Base-by-base conservation (phyloP, 208 protist genomes). In the Polymyxa betae region DNA sequence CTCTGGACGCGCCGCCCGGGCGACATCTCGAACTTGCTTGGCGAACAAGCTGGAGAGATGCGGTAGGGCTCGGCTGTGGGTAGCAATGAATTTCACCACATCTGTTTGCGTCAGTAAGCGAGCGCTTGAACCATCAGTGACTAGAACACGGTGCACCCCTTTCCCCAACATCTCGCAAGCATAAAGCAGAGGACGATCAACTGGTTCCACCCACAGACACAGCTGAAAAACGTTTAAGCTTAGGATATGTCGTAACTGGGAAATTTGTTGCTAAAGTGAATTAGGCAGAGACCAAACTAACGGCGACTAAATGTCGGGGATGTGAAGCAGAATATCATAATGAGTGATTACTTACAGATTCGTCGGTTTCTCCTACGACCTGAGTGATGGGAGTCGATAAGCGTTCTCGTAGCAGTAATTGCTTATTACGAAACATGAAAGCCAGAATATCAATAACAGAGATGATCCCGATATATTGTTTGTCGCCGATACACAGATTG, bases 401-500 rank as follows among this genome's bases (percentile, higher is more conserved):
- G 5, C 35, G 35, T 5, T 5, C n/a, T n/a, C 10, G 5, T 5
- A 82, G 12, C 10, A n/a, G n/a, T 12, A 20, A n/a, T 38, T 35
- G 10, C n/a, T 35, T 5, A 43, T 82, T 5, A 43, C n/a, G 35
- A n/a, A 82, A 82, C 72, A 82, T 35, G 35, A 38, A 82, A 12
- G 72, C n/a, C 72, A 82, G 72, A 43, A 82, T 82, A n/a, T 82
- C 72, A 43, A 82, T n/a, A 35, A 82, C n/a, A 20, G 72, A 82
- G 5, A n/a, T n/a, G 40, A 82, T 82, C 35, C 72, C 72, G 72
- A 82, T 82, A n/a, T 82, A 82, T 43, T 82, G 72, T n/a, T 82
- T 82, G 12, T 82, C 72, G 35, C 72, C 72, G n/a, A 82, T n/a
- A n/a, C 5, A 38, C 72, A 82, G 12, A 5, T 82, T n/a, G 72